Conservation (phyloP, 164 flowering plant species). For the Umbellularia californica region DNA sequence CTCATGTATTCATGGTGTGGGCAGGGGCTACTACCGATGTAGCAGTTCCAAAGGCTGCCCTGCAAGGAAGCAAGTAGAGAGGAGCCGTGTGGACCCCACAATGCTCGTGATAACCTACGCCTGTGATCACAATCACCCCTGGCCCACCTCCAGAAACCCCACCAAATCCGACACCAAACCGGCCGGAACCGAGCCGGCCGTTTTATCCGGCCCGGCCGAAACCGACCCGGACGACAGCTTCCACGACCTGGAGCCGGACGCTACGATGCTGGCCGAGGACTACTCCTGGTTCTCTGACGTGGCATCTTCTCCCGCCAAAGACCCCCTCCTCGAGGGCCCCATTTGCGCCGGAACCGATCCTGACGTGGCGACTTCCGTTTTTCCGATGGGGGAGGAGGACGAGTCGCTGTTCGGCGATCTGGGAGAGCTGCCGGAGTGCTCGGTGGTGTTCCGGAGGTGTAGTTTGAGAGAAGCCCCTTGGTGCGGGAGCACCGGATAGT, state of each 20-base stretch:
- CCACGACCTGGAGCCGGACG: conserved; percentile 28
- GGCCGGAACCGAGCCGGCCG: background rate
- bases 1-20: background rate
- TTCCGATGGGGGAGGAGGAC: conserved; percentile 62
- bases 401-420: conserved; percentile 80
- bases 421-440: conserved; percentile 84
- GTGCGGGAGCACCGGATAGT: conserved; percentile 40
- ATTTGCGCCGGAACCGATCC: conserved; percentile 28
- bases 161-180: conserved; percentile 9
- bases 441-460: conserved; percentile 54
- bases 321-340: conserved; percentile 47
- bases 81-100: conserved; percentile 71
- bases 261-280: conserved; percentile 30
- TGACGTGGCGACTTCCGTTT: conserved; percentile 27
- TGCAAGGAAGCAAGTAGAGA: conserved; percentile 91
- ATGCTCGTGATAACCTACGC: conserved; percentile 77
- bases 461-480: conserved; percentile 24
- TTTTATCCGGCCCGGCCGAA: background rate
- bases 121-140: conserved; percentile 81
- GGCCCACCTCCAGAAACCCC: conserved; percentile 29
- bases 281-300: conserved; percentile 20
- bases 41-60: conserved; percentile 95
- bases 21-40: conserved; percentile 82
- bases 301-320: conserved; percentile 27
- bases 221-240: conserved; percentile 25